A percentile compares a stretch with the other conserved stretches of the same genome.
Evolutionary conservation across 2,329 filamentous ascomycete genomes (phyloP).

Genomic region (Blumeriella jaapii): DNA sequence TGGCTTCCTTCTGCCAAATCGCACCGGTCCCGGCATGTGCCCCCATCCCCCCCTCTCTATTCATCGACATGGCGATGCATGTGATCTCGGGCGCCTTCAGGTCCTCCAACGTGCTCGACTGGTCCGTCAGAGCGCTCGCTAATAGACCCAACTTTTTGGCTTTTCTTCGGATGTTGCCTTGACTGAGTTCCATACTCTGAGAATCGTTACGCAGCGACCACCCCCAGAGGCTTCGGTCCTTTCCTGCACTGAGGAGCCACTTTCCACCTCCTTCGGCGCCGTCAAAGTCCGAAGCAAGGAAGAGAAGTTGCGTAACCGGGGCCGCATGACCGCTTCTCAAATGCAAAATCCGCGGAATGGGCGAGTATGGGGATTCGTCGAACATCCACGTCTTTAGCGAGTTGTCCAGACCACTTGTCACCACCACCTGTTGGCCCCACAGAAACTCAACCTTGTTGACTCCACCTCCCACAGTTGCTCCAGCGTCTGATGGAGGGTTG

Average conservation of each 20-base stretch:
- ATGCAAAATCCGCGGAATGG: slow-evolving; percentile 76
- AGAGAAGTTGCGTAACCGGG: slow-evolving; percentile 70
- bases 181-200: slow-evolving; percentile 86
- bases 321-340: slow-evolving; percentile 80
- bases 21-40: slow-evolving; percentile 65
- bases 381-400: slow-evolving; percentile 95
- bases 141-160: slow-evolving; percentile 78
- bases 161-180: slow-evolving; percentile 78
- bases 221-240: slow-evolving; percentile 87
- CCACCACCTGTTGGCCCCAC: slow-evolving; percentile 73
- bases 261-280: slow-evolving; percentile 82
- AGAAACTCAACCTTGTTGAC: slow-evolving; percentile 85
- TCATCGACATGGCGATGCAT: slow-evolving; percentile 80
- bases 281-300: slow-evolving; percentile 80
- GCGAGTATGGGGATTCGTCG: slow-evolving; percentile 80
- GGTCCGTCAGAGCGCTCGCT: slow-evolving; percentile 43
- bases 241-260: slow-evolving; percentile 83
- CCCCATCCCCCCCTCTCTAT: slow-evolving; percentile 89
- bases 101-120: slow-evolving; percentile 54
- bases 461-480: slow-evolving; percentile 54
- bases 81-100: slow-evolving; percentile 89
- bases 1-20: slow-evolving; percentile 71
- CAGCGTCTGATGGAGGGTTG: slow-evolving; percentile 50
- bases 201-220: slow-evolving; percentile 92
- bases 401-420: slow-evolving; percentile 89